Evolutionary conservation across 2,329 filamentous ascomycete species (phyloP), one percentile per base, ranked within the genome.

Genomic region (Metarhizium rileyi): DNA sequence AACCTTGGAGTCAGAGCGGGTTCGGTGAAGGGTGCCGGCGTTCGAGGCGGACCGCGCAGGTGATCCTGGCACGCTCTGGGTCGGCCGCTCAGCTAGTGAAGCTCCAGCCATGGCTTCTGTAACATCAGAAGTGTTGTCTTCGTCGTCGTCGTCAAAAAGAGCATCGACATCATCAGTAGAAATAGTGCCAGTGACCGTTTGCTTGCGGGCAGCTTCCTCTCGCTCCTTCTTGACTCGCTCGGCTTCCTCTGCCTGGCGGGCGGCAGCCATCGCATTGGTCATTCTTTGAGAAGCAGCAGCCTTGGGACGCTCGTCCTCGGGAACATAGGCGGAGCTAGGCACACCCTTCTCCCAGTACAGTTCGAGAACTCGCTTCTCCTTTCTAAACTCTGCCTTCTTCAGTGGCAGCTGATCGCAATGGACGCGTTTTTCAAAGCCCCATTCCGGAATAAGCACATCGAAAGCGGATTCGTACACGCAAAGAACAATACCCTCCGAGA

Each of bases 311-410:
- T 98, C 93, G 64, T 98, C 93, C 64, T 98, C 93, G 3, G 93
- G 93, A 47, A 98, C 85, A 60, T 94, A 98, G 2, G 90, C 87
- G 41, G 91, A 96, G 55, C 90, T 97, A 26, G 91, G 89, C 7
- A 97, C 90, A 44, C 93, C 93, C 80, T 97, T 98, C 82, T 98
- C 93, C 93, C 93, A 98, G 76, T 96, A 98, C 16, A 98, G 79
- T 70, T 98, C 93, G 44, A 98, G 77, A 27, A 97, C 81, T 50
- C 93, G 83, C 72, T 90, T 88, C 65, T 95, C 90, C 77, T 97
- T 97, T 69, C 94, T 84, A 71, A 93, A 98, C 66, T 98, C 93
- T n/a, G 93, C 93, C 77, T 98, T 98, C 80, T 97, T 91, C 58
- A 98, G 74, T 27, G 93, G 93, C 64, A 98, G 77, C 74, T 98